Evolutionary conservation across 805 yeast species (phyloP).

Genomic region (Ogataea dorogensis): DNA sequence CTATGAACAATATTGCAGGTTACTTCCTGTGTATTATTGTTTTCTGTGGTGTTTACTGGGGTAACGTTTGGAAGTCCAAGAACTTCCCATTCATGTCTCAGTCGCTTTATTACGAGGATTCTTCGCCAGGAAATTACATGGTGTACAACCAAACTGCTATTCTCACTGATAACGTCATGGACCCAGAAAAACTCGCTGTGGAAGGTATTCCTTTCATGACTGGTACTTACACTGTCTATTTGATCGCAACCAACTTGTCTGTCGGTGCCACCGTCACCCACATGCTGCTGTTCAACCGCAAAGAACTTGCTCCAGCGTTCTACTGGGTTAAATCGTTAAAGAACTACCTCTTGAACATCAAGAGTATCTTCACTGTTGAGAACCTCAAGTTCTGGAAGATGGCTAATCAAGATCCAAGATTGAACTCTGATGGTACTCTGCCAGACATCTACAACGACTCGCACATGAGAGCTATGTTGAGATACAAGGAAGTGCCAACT

Average conservation of each 20-base stretch:
- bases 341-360: conserved; percentile 35
- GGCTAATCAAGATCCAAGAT: conserved; percentile 23
- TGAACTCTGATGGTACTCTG: conserved; percentile 23
- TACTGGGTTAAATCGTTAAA: conserved; percentile 23
- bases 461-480: conserved; percentile 35
- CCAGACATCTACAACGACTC: conserved; percentile 35
- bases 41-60: conserved; percentile 33
- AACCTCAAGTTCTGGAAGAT: conserved; percentile 48
- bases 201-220: conserved; percentile 34
- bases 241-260: conserved; percentile 34
- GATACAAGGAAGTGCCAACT: conserved; percentile 39
- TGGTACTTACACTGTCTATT: conserved; percentile 31
- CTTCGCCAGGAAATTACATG: conserved; percentile 23
- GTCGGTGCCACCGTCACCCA: conserved; percentile 35
- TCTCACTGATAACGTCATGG: conserved; percentile 25
- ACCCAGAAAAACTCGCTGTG: conserved; percentile 25
- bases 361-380: conserved; percentile 23
- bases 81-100: conserved; percentile 37
- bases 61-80: conserved; percentile 34
- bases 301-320: conserved; percentile 26
- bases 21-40: conserved; percentile 29
- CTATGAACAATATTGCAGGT: conserved; percentile 30
- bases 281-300: conserved; percentile 32
- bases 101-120: conserved; percentile 28
- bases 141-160: conserved; percentile 33